Base-by-base conservation (phyloP, 2,329 filamentous ascomycete species). In the Lasiodiplodia sp. region DNA sequence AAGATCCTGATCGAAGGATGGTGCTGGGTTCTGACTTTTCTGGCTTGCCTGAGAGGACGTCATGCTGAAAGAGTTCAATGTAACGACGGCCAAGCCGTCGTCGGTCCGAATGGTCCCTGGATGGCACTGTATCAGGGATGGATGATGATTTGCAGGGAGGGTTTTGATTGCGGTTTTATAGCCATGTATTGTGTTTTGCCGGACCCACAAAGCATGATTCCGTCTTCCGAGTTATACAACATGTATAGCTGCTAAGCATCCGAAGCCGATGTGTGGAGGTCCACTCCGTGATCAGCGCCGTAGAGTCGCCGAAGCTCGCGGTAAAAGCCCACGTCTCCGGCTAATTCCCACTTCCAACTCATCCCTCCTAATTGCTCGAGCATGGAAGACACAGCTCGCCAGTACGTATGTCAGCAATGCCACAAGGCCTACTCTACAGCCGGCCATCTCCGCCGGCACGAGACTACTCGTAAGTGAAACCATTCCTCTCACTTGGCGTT, bases 401-500 rank as follows among this genome's bases (percentile, higher is more conserved):
- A 52, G 49, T 52, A n/a, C 21, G 16, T 23, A 4, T 52, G 49
- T 23, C n/a, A 18, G 5, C 16, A 8, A 23, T 52, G 49, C n/a
- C 16, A 52, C n/a, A 52, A 52, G 16, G 49, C 21, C 2, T 52
- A 52, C 49, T 52, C 49, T 4, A 52, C 49, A 11, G 21, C 16
- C 49, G n/a, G 49, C 10, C 49, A 52, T 52, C 49, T 52, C 3
- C 49, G 49, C 49, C 49, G 49, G n/a, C 49, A 52, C 49, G n/a
- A n/a, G 21, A n/a, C 21, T 11, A 52, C 49, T n/a, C 49, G 49
- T 23, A 52, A 23, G 49, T 52, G 49, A 23, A 52, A 5, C 16
- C 49, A n/a, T 18, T 23, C 21, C 21, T n/a, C 16, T 23, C 16
- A 23, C 49, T 11, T 52, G 16, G 40, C 12, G 16, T 52, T 21